These are phyloP conservation scores for Penicillium dipodomyicola DNA, from an alignment of 495 filamentous ascomycete species.

Conservation along the genomic window DNA sequence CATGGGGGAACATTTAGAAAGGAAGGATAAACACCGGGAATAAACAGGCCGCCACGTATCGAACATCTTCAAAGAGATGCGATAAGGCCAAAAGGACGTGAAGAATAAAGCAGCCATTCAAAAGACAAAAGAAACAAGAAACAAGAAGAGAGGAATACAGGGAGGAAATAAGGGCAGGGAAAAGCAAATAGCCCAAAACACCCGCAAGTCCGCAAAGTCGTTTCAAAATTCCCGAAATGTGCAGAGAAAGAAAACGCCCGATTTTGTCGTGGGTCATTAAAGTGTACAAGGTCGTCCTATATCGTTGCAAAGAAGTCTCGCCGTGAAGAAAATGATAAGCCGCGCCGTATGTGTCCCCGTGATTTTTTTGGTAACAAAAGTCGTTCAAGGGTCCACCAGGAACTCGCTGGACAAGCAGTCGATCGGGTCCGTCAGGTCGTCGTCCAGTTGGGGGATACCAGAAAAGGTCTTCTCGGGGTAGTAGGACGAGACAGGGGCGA, in stretches of 20 bases:
- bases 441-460: constrained; percentile 28
- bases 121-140: background rate
- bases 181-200: constrained; percentile 14
- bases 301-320: constrained; percentile 25
- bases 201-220: constrained; percentile 11
- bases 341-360: constrained; percentile 18
- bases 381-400: constrained; percentile 25
- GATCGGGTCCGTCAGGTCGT: constrained; percentile 36
- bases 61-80: background rate
- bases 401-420: constrained; percentile 31
- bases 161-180: constrained; percentile 10
- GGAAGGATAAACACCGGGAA: constrained; percentile 13
- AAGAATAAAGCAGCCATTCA: background rate
- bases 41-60: background rate
- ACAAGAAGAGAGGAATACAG: constrained; percentile 9
- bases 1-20: constrained; percentile 13
- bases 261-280: constrained; percentile 24
- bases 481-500: constrained; percentile 35
- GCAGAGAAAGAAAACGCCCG: constrained; percentile 22
- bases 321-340: constrained; percentile 16
- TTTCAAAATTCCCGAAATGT: constrained; percentile 19
- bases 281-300: constrained; percentile 29
- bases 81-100: background rate
- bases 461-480: constrained; percentile 40
- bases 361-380: background rate